phyloP scores from a whole-genome alignment of 257 asterid species.

The Penstemon newberryi region DNA sequence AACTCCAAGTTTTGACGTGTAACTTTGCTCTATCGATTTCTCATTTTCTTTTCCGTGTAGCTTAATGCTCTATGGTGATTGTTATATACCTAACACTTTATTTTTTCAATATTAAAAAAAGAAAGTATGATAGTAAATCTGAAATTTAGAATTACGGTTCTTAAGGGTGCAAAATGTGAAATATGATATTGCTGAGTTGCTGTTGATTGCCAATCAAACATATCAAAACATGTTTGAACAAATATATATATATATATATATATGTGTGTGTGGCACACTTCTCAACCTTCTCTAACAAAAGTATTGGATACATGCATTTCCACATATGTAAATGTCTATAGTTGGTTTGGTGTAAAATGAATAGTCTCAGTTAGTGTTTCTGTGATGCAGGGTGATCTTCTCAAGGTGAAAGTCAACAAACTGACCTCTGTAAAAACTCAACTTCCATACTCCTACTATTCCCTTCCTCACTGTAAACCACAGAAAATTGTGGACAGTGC shows the following conservation, averaged over 20 bases:
- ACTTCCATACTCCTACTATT: slow-evolving; percentile 61
- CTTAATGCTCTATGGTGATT: too few relatives aligned
- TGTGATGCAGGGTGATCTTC: slow-evolving; percentile 52
- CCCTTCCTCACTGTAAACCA: slow-evolving; percentile 64
- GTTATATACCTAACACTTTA: too few relatives aligned
- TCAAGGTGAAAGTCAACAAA: slow-evolving; percentile 68
- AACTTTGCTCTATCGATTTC: too few relatives aligned
- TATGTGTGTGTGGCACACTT: neutral
- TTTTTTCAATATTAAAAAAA: too few relatives aligned
- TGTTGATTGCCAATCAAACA: neutral
- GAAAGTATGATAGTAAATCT: too few relatives aligned
- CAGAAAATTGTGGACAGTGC: slow-evolving; percentile 58
- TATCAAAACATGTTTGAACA: too few relatives aligned
- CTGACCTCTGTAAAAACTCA: slow-evolving; percentile 61
- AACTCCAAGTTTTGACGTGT: too few relatives aligned
- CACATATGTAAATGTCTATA: neutral
- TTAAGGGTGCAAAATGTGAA: too few relatives aligned
- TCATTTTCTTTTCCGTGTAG: too few relatives aligned
- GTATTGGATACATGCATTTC: neutral
- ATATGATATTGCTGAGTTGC: too few relatives aligned
- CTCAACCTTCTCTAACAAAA: neutral
- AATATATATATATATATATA: too few relatives aligned
- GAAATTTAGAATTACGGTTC: too few relatives aligned
- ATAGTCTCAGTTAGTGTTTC: slow-evolving; percentile 8
- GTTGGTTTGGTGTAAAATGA: slow-evolving; percentile 3